Base-by-base conservation (phyloP, 352 stramenopile genomes). In the Phytopythium litorale region DNA sequence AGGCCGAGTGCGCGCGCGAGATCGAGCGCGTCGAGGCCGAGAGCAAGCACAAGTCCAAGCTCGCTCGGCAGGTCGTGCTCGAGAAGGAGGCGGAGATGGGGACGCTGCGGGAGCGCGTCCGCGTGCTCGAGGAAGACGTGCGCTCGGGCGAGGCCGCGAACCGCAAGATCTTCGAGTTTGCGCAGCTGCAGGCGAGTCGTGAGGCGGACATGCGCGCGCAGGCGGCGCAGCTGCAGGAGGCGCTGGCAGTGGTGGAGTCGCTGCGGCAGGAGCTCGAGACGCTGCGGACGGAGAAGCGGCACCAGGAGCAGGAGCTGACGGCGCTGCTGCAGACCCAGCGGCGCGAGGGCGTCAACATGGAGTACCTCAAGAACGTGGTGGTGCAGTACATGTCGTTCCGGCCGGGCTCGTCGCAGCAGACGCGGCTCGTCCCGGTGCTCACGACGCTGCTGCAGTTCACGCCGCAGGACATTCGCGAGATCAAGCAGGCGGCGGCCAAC, bases 301-400 rank as follows among this genome's bases (percentile, higher is more conserved):
- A 66, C 7, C 79, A 92, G 64, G 76, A 87, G 30, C 67, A 90
- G 30, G 84, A 94, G 56, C 69, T 96, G 19, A 84, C 75, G 7
- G 79, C 73, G 33, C 73, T 94, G 62, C 81, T 92, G 68, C 84
- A 92, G 60, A 90, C 79, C 18, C 84, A 95, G 57, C 81, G 85
- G 7, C 84, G 88, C 40, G 87, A 94, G 23, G 87, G 87, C 33
- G 85, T 96, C 33, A 95, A 96, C 66, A 91, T 96, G 85, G 87
- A 96, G 58, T 96, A 96, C 66, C 70, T 96, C 35, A 96, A 96
- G 66, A 96, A 96, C 57, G 85, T 96, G 19, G 85, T 96, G 25
- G 83, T 96, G 25, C 88, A 95, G 77, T 96, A 91, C 70, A 94
- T 96, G 84, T 91, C 83, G 19, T 94, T 96, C 69, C 84, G 78